Percentiles rank a stretch among this genome's conserved stretches.
phyloP scores from a whole-genome alignment of 495 filamentous ascomycete genomes.

The Pyronema domesticum region DNA sequence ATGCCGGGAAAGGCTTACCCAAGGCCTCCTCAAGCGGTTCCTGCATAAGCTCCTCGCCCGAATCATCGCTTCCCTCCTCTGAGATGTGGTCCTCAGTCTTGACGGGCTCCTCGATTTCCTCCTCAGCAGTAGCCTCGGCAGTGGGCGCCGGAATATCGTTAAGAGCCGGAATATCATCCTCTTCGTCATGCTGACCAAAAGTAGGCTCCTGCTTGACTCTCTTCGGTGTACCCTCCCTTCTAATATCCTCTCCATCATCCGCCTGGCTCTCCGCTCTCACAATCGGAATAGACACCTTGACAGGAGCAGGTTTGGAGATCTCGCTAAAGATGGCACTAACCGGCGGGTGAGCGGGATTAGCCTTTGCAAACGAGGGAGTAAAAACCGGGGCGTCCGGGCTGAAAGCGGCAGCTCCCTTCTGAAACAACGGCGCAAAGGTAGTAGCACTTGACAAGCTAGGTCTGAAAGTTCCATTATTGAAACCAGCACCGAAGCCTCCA shows the following conservation, averaged over 20 bases:
- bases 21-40: slow-evolving; percentile 3
- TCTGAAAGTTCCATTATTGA: slow-evolving; percentile 59
- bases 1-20: neutral
- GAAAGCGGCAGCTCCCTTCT: slow-evolving; percentile 39
- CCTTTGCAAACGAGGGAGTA: slow-evolving; percentile 38
- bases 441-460: slow-evolving; percentile 48
- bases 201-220: slow-evolving; percentile 8
- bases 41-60: slow-evolving; percentile 12
- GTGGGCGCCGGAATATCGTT: neutral
- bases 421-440: slow-evolving; percentile 45
- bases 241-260: slow-evolving; percentile 13
- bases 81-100: neutral
- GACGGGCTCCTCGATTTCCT: neutral
- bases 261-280: slow-evolving; percentile 40
- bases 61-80: slow-evolving; percentile 14
- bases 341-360: slow-evolving; percentile 25
- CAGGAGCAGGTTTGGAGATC: slow-evolving; percentile 42
- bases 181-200: neutral
- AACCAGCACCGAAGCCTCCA: slow-evolving; percentile 18
- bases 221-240: slow-evolving; percentile 12
- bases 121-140: neutral
- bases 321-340: slow-evolving; percentile 42
- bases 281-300: slow-evolving; percentile 70
- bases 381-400: slow-evolving; percentile 69
- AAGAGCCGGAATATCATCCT: slow-evolving; percentile 7